Evolutionary conservation across 257 asterid species (phyloP).

Genomic region (Thymus mandschuricus): DNA sequence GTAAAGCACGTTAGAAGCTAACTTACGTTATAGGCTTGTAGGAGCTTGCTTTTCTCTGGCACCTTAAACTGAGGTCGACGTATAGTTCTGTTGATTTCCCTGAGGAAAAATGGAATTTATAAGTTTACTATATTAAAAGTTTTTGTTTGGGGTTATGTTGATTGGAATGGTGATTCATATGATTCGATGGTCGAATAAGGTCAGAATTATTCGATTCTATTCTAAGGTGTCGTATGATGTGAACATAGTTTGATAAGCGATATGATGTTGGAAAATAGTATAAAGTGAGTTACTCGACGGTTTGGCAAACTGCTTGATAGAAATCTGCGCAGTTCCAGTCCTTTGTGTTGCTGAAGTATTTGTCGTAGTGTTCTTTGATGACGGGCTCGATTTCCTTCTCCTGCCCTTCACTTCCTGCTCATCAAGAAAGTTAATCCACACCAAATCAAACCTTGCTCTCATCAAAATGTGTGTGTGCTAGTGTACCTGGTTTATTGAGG

Average conservation of each 20-base stretch:
- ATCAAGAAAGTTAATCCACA: background rate
- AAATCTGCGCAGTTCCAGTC: slow-evolving; percentile 55
- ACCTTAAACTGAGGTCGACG: slow-evolving; percentile 72
- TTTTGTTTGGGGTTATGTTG: too few species aligned
- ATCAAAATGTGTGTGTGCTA: background rate
- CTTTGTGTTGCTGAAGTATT: slow-evolving; percentile 39
- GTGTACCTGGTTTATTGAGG: slow-evolving; percentile 52
- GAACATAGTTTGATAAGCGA: too few species aligned
- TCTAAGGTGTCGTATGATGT: too few species aligned
- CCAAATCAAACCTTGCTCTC: background rate
- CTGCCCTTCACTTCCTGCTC: slow-evolving; percentile 53
- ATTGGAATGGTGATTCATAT: too few species aligned
- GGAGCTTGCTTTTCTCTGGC: slow-evolving; percentile 47
- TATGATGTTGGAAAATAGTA: too few species aligned
- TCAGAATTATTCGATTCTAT: too few species aligned
- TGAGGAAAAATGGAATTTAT: slow-evolving; percentile 11
- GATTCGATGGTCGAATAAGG: too few species aligned
- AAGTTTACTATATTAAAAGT: too few species aligned
- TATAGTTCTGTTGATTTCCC: slow-evolving; percentile 64
- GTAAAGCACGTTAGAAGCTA: background rate
- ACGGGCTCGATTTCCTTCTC: slow-evolving; percentile 48
- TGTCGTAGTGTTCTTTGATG: slow-evolving; percentile 51
- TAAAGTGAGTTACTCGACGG: slow-evolving; percentile 56
- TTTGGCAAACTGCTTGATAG: slow-evolving; percentile 66
- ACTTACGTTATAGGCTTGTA: slow-evolving; percentile 48